Evolutionary conservation across 2,329 filamentous ascomycete species (phyloP), one percentile per base, ranked within the genome.

Genomic region (Neoascochyta sp.): DNA sequence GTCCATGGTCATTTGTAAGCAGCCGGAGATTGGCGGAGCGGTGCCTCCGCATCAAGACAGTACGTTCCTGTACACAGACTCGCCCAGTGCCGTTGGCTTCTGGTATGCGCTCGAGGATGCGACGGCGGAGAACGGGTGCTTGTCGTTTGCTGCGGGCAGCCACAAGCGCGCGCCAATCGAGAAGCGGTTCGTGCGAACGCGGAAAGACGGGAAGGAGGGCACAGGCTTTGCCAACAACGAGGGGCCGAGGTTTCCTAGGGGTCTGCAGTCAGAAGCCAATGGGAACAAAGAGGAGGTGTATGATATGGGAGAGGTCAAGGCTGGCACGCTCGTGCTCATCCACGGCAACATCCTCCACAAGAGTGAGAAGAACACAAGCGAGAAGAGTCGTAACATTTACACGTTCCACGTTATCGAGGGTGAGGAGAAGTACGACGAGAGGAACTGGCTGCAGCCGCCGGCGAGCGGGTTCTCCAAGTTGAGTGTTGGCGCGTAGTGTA

Each of bases 1-100:
- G 70, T 92, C 84, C 61, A 98, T 98, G 92, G 75, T 96, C 16
- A 96, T 98, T 50, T 95, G 88, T 76, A 98, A 98, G 65, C 90
- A 95, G 67, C 89, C 92, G 13, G 86, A 93, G 65, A 95, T 96
- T 30, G 92, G 92, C 16, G 90, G 86, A 13, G 84, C 85, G 2
- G 92, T 96, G 23, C 87, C 84, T 1, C 79, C 87, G 13, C 92
- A 98, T 62, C 89, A 95, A 66, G 90, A 96, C 64, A 86, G 78
- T 44, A 89, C 87, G 1, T 98, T 96, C 50, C 51, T 98, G 40
- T 96, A 94, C 62, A 96, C 92, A 2, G 70, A 88, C 45, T 83
- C 86, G 20, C 90, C 90, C 1, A 85, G 78, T 21, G 92, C 92
- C 0, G 85, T 96, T 2, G 92, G 92, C 0, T 96, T 90, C 68